phyloP scores from a whole-genome alignment of 2,329 filamentous ascomycete species.

The Penicillium expansum region DNA sequence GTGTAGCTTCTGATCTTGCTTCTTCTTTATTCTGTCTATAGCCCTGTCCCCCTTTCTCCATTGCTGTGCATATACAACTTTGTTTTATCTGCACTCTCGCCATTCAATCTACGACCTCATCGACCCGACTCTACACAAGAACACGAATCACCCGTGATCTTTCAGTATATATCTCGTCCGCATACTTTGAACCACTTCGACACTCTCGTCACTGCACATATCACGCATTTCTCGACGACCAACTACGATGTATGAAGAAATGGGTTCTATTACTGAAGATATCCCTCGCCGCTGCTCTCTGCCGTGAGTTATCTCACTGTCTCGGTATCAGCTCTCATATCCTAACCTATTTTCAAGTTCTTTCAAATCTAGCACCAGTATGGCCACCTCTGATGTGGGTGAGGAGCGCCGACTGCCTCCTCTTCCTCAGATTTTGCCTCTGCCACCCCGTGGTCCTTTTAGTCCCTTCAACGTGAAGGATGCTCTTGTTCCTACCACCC shows the following conservation, averaged over 20 bases:
- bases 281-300: conserved; percentile 34
- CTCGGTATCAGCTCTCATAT: background rate
- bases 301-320: conserved; percentile 30
- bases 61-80: conserved; percentile 23
- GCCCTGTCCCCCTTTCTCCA: conserved; percentile 10
- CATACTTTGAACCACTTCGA: conserved; percentile 2
- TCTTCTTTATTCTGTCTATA: conserved; percentile 15
- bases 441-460: conserved; percentile 39
- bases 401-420: conserved; percentile 40
- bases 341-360: conserved; percentile 14
- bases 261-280: conserved; percentile 30
- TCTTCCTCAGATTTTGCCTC: conserved; percentile 37
- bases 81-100: conserved; percentile 5
- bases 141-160: background rate
- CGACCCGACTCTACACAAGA: conserved; percentile 8
- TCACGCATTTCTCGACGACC: conserved; percentile 11
- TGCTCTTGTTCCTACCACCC: conserved; percentile 32
- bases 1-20: conserved; percentile 22
- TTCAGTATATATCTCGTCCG: conserved; percentile 17
- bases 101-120: background rate
- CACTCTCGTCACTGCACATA: conserved; percentile 13
- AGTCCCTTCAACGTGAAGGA: conserved; percentile 35
- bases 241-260: conserved; percentile 33
- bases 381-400: conserved; percentile 28
- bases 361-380: conserved; percentile 17